Base-by-base conservation (phyloP, 1,139 yeast species). In the Zhuliangozyma blackwelliae region DNA sequence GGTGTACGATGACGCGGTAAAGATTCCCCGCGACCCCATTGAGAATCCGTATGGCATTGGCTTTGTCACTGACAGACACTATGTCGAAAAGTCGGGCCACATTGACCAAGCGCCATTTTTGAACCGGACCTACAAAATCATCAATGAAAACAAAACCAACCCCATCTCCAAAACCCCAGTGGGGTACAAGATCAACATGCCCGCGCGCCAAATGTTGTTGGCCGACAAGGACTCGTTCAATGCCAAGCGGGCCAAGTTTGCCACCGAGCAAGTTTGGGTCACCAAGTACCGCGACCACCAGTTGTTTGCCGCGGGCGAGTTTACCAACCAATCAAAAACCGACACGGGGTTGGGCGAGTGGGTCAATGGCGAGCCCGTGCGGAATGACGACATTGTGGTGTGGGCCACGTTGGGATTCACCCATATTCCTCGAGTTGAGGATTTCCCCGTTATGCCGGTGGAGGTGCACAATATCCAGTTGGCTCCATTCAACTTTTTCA, bases 381-480 rank as follows among this genome's bases (percentile, higher is more conserved):
- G 95, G 72, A 77, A 87, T 59, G 83, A 82, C 16, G 94, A 87
- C 51, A 61, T 82, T 46, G 94, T 87, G 40, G 80, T 87, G 39
- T 87, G 95, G 95, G 88, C 89, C 50, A 85, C 95, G 34, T 63
- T 87, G 58, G 94, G 90, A 25, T 76, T 87, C 66, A 87, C 95
- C 21, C 96, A 87, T 59, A 78, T 86, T 54, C 95, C 95, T 50
- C 77, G 90, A 54, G 83, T 83, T 27, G 96, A 87, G 66, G 95
- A 87, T 62, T 87, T 85, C 84, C 95, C 95, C 37, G 94, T 87
- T 44, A 87, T 87, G 96, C 94, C 95, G 31, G 85, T 81, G 40
- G 95, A 87, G 66, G 78, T 78, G 50, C 75, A 70, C 52, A 82
- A 75, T 56, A 79, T 86, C 49, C 74, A 78, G 44, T 71, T 87